These are phyloP conservation scores for Chimonanthus salicifolius DNA, from an alignment of 164 flowering plant species.

Conservation along the genomic window DNA sequence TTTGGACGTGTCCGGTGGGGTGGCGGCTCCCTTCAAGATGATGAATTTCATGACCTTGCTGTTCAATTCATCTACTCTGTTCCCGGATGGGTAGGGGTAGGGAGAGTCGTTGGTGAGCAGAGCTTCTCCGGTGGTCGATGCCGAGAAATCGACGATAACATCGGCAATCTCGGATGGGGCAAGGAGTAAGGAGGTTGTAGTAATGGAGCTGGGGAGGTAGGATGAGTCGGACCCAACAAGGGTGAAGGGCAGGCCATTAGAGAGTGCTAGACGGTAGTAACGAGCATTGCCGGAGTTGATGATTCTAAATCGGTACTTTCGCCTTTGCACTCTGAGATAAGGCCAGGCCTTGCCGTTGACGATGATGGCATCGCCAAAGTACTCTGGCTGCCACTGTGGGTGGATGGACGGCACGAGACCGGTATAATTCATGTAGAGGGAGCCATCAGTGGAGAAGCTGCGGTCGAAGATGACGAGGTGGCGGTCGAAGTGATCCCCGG, in stretches of 20 bases:
- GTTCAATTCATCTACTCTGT: slow-evolving; percentile 49
- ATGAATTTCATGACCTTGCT: slow-evolving; percentile 76
- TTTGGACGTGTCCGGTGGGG: slow-evolving; percentile 28
- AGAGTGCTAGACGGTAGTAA: slow-evolving; percentile 54
- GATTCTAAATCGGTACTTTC: slow-evolving; percentile 69
- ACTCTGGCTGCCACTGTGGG: slow-evolving; percentile 47
- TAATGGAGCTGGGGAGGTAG: slow-evolving; percentile 39
- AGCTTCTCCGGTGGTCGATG: slow-evolving; percentile 29
- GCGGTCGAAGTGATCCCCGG: slow-evolving; percentile 33
- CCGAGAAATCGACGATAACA: slow-evolving; percentile 73
- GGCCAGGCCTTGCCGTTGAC: slow-evolving; percentile 74
- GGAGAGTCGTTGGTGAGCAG: slow-evolving; percentile 60
- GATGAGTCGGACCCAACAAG: slow-evolving; percentile 72
- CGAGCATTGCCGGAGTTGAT: slow-evolving; percentile 89
- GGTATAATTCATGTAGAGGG: slow-evolving; percentile 43
- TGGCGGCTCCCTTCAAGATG: slow-evolving; percentile 15
- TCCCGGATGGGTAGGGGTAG: slow-evolving; percentile 75
- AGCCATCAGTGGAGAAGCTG: slow-evolving; percentile 37
- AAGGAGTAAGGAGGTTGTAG: slow-evolving; percentile 27
- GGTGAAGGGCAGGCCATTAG: slow-evolving; percentile 50
- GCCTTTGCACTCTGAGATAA: slow-evolving; percentile 35
- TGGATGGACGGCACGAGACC: slow-evolving; percentile 49
- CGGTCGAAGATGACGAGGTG: slow-evolving; percentile 43
- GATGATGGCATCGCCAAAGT: slow-evolving; percentile 33
- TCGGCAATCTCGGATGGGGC: slow-evolving; percentile 90